Conservation (phyloP, 495 filamentous ascomycete species). For the Cercophora samala region DNA sequence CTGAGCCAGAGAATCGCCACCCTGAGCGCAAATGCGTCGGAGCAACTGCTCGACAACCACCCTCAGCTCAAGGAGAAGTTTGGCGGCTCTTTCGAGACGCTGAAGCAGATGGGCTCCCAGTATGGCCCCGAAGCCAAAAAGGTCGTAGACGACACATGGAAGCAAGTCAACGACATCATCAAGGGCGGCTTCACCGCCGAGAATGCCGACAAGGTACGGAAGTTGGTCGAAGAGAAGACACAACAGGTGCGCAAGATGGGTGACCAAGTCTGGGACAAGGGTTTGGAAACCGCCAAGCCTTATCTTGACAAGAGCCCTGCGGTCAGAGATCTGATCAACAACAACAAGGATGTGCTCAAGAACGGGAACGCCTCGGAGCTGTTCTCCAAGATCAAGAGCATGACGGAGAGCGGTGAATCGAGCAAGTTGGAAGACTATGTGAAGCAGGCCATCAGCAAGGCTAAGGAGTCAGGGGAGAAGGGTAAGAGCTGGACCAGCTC, state of each 20-base stretch:
- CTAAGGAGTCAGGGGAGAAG: conserved; percentile 41
- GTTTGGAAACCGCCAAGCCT: conserved; percentile 57
- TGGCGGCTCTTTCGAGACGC: conserved; percentile 56
- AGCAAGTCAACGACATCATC: conserved; percentile 55
- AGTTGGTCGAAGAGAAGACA: conserved; percentile 62
- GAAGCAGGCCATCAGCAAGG: conserved; percentile 51
- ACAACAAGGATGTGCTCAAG: conserved; percentile 59
- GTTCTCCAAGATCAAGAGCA: conserved; percentile 51
- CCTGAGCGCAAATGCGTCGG: conserved; percentile 53
- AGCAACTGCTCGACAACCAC: conserved; percentile 61
- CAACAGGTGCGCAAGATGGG: conserved; percentile 58
- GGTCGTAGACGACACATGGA: conserved; percentile 63
- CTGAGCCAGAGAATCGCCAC: conserved; percentile 48
- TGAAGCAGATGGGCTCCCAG: conserved; percentile 60
- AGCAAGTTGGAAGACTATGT: conserved; percentile 57
- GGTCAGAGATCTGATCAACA: conserved; percentile 60
- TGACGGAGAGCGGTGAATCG: conserved; percentile 53
- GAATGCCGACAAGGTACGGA: conserved; percentile 51
- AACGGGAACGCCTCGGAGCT: conserved; percentile 54
- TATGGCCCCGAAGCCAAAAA: conserved; percentile 68
- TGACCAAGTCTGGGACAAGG: conserved; percentile 63
- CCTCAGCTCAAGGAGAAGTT: conserved; percentile 64
- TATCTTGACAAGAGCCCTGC: conserved; percentile 64
- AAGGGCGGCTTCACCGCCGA: conserved; percentile 49
- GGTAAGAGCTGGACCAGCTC: conserved; percentile 35